Base-by-base conservation (phyloP, 2,329 filamentous ascomycete genomes). In the Cercospora nicotianae region DNA sequence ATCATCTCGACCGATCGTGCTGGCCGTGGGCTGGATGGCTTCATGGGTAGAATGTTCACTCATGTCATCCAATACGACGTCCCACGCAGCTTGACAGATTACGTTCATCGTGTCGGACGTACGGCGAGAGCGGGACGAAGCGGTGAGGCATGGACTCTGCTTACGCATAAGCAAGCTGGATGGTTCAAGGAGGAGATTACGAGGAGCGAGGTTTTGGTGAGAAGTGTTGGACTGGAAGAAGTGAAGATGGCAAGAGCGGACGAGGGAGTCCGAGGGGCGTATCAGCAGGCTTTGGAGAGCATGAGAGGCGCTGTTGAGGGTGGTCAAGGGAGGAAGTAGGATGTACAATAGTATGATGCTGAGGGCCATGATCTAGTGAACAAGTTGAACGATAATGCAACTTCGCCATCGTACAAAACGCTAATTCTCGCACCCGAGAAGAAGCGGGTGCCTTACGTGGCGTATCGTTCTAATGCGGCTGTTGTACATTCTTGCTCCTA, bases 21-120 rank as follows among this genome's bases (percentile, higher is more conserved):
- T 0, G 92, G 93, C 2, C 91, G 94, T 70, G 95, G 94, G 75
- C 88, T 98, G 28, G 94, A 98, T 79, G 63, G 71, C 13, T 63
- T 76, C 4, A 60, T 45, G 6, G 64, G 65, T 16, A 85, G 88
- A 0, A 86, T 87, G 58, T 86, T 98, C 58, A 89, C 89, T 39
- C 91, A 96, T 76, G 93, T 98, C 58, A 84, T 98, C 80, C 97
- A 97, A 81, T 98, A 98, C 82, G 94, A 97, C 78, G 85, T 97
- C 62, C 94, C 94, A 0, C 86, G 88, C 4, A 94, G 90, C 75
- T 83, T 93, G 36, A 91, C 90, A 5, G 90, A 89, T 26, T 98
- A 98, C 75, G 89, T 98, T 4, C 95, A 98, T 78, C 90, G 95
- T 48, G 93, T 97, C 1, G 94, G 95, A 42, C 89, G 95, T 66